A percentile compares a stretch with the other conserved stretches of the same genome.
Evolutionary conservation across 2,329 filamentous ascomycete species (phyloP).

Genomic region (Sphaerulina vaccinii): DNA sequence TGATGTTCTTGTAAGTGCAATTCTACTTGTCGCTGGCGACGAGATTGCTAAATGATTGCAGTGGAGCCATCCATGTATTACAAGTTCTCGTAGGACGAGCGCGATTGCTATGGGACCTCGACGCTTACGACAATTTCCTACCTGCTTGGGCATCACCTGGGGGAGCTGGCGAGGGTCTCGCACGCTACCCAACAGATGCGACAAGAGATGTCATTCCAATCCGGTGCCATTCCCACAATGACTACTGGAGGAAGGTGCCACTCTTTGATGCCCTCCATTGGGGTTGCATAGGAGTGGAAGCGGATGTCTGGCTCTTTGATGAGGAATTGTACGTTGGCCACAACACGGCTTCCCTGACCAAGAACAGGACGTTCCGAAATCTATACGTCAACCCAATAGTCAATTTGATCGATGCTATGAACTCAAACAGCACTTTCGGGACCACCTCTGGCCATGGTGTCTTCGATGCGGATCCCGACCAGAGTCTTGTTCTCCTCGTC

Average conservation of each 20-base stretch:
- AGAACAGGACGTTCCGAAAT: conserved; percentile 57
- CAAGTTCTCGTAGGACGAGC: conserved; percentile 42
- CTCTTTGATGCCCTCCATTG: conserved; percentile 60
- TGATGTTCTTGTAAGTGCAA: conserved; percentile 25
- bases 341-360: conserved; percentile 53
- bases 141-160: conserved; percentile 45
- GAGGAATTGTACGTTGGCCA: conserved; percentile 65
- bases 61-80: conserved; percentile 44
- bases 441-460: conserved; percentile 52
- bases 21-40: neutral
- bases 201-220: conserved; percentile 52
- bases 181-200: conserved; percentile 41
- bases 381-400: conserved; percentile 67
- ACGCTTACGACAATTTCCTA: conserved; percentile 33
- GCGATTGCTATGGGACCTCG: conserved; percentile 40
- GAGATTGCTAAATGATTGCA: conserved; percentile 25
- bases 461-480: conserved; percentile 42
- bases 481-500: conserved; percentile 60
- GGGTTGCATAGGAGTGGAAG: conserved; percentile 65
- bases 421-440: conserved; percentile 50
- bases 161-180: conserved; percentile 38
- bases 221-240: conserved; percentile 66
- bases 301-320: conserved; percentile 65
- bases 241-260: conserved; percentile 65
- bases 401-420: conserved; percentile 56